These are phyloP conservation scores for Fragaria iinumae DNA, from an alignment of 306 rosid genomes.

Conservation along the genomic window DNA sequence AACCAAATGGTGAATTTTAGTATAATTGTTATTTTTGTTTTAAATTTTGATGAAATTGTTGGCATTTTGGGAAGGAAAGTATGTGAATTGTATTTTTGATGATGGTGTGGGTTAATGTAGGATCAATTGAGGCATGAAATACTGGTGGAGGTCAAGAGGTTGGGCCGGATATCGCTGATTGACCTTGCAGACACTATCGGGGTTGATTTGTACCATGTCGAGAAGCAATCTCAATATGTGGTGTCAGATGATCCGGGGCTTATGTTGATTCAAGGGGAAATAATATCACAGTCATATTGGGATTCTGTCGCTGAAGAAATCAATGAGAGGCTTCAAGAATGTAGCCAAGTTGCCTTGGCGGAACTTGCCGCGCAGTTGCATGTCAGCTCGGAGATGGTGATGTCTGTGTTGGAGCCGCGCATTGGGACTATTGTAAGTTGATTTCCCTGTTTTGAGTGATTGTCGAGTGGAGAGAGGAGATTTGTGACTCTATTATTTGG, in stretches of 20 bases:
- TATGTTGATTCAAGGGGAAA: constrained; percentile 85
- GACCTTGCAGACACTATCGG: constrained; percentile 82
- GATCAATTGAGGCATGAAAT: constrained; percentile 89
- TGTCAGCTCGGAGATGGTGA: constrained; percentile 76
- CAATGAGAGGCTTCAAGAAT: constrained; percentile 95
- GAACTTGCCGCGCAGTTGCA: constrained; percentile 85
- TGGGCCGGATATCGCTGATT: constrained; percentile 79
- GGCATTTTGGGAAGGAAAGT: constrained; percentile 3
- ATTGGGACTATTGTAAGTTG: constrained; percentile 71
- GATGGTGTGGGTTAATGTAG: constrained; percentile 34
- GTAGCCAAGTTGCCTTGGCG: constrained; percentile 86
- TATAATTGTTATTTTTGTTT: neutral
- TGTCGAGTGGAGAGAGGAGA: constrained; percentile 12
- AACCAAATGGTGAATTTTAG: neutral
- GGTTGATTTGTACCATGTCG: constrained; percentile 85
- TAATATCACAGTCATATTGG: constrained; percentile 82
- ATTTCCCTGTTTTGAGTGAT: constrained; percentile 14
- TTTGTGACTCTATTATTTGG: constrained; percentile 19
- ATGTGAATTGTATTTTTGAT: constrained; percentile 12
- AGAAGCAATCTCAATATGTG: constrained; percentile 68
- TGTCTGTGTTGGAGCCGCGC: constrained; percentile 80
- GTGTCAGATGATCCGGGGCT: constrained; percentile 53
- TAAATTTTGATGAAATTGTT: neutral
- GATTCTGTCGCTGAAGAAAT: constrained; percentile 81
- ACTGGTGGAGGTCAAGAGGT: constrained; percentile 59